These are phyloP conservation scores for Echria macrotheca DNA, from an alignment of 495 filamentous ascomycete species.

Conservation along the genomic window DNA sequence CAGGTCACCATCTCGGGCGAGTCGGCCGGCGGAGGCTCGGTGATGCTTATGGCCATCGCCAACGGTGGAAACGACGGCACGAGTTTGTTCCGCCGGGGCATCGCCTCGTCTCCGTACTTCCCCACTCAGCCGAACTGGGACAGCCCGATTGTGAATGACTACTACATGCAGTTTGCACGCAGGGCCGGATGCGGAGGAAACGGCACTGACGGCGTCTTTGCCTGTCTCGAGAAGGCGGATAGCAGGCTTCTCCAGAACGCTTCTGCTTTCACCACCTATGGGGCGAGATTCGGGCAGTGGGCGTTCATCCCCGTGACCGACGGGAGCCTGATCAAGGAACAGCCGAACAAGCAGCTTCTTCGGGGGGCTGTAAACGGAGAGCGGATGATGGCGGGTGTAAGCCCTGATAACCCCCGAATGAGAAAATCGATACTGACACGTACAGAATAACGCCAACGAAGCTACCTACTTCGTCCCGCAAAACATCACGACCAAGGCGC, in stretches of 20 bases:
- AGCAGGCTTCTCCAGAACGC: constrained; percentile 51
- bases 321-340: constrained; percentile 48
- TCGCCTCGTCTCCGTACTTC: constrained; percentile 38
- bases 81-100: constrained; percentile 44
- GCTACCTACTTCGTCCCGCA: constrained; percentile 44
- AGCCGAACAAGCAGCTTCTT: constrained; percentile 51
- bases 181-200: constrained; percentile 43
- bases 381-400: constrained; percentile 18
- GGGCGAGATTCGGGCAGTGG: constrained; percentile 43
- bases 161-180: constrained; percentile 52
- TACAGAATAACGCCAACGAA: constrained; percentile 24
- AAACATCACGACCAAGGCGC: constrained; percentile 41
- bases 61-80: constrained; percentile 32
- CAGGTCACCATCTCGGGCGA: constrained; percentile 67
- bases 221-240: constrained; percentile 35
- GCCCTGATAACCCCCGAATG: background rate
- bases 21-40: constrained; percentile 61
- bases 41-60: constrained; percentile 44
- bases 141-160: constrained; percentile 45
- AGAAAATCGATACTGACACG: background rate
- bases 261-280: constrained; percentile 43
- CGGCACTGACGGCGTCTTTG: constrained; percentile 18
- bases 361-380: constrained; percentile 34
- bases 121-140: constrained; percentile 35
- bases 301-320: constrained; percentile 62